Percentiles rank a stretch among this genome's conserved stretches.
phyloP scores from a whole-genome alignment of 1,284 basidiomycete species.

The Cryptococcus sp. region DNA sequence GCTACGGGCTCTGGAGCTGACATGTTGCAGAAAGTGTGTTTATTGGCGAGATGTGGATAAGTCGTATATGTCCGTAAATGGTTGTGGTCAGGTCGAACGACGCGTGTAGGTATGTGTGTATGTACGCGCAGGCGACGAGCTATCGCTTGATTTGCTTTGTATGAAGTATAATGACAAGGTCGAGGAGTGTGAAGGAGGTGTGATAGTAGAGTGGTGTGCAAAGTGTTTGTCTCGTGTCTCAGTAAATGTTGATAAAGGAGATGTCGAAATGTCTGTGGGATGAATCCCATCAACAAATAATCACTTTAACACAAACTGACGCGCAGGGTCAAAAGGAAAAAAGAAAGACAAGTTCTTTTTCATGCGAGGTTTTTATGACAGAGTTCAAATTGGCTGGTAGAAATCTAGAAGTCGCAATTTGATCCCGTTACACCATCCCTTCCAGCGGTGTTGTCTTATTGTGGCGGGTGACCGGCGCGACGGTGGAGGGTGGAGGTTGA shows the following conservation, averaged over 20 bases:
- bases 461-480: no score
- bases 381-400: no score
- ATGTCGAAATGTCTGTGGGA: neutral
- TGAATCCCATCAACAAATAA: no score
- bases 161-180: neutral
- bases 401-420: no score
- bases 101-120: neutral
- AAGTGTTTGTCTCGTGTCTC: neutral
- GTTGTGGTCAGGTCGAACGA: neutral
- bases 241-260: neutral
- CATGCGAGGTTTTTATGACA: no score
- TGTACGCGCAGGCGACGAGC: neutral
- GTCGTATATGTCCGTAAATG: neutral
- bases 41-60: constrained; percentile 3
- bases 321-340: no score
- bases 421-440: no score
- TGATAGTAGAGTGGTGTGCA: neutral
- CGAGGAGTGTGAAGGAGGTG: neutral
- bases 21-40: constrained; percentile 13
- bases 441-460: no score
- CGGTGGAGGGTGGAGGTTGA: no score
- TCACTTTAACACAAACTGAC: no score
- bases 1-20: constrained; percentile 28
- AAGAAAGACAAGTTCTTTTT: no score
- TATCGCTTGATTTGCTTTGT: no score